Evolutionary conservation across 2,329 filamentous ascomycete genomes (phyloP).

Genomic region (Fusarium vanettenii): DNA sequence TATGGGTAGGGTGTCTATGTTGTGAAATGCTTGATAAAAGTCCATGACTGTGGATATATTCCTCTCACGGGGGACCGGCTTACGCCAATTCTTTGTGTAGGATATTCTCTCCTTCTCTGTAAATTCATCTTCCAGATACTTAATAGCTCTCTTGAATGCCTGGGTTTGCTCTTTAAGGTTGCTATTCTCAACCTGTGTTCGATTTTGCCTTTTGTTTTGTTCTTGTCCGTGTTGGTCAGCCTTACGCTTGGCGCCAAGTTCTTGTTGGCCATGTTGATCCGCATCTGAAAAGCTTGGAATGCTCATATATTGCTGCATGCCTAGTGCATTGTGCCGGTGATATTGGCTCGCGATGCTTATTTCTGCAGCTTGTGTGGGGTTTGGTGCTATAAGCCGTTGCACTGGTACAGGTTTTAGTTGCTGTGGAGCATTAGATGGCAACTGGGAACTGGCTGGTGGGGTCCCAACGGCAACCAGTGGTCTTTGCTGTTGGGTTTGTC

Average conservation of each 20-base stretch:
- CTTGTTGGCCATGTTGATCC: not conserved
- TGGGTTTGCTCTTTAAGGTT: not conserved
- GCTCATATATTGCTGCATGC: not conserved
- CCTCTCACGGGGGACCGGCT: not conserved
- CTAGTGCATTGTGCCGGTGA: not conserved
- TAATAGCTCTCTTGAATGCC: not conserved
- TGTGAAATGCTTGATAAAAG: constrained; percentile 2
- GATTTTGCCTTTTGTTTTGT: not conserved
- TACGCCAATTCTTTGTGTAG: not conserved
- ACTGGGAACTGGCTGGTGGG: not conserved
- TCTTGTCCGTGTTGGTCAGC: not conserved
- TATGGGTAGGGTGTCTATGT: not conserved
- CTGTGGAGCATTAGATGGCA: not conserved
- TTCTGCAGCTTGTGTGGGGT: not conserved
- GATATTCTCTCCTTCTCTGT: not conserved
- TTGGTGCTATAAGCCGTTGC: not conserved
- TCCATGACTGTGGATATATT: not conserved
- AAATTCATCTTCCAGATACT: not conserved
- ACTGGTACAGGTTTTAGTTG: not conserved
- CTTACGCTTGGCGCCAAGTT: not conserved
- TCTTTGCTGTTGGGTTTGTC: constrained; percentile 1
- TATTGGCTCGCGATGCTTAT: not conserved
- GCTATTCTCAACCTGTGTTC: not conserved
- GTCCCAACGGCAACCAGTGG: constrained; percentile 1
- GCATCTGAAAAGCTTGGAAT: not conserved